Conservation (phyloP, 306 rosid genomes). For the Prunus kanzakura region DNA sequence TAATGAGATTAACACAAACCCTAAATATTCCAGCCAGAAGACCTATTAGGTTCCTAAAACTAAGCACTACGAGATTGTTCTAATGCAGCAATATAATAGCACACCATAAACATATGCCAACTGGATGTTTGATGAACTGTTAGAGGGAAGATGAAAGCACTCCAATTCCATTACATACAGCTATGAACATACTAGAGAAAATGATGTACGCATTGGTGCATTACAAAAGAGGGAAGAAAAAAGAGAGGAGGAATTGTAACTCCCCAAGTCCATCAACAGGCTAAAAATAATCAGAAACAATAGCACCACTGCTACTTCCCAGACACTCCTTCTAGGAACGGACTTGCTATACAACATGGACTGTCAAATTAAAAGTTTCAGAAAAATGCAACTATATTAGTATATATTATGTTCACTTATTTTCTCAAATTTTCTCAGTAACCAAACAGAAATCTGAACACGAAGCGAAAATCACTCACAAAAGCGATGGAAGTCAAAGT, state of each 20-base stretch:
- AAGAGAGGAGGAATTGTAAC: not conserved
- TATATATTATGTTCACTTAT: not conserved
- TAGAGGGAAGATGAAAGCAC: not conserved
- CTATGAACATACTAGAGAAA: not conserved
- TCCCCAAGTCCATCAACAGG: not conserved
- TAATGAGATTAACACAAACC: not conserved
- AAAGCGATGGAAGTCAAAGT: not conserved
- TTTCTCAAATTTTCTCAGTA: constrained; percentile 3
- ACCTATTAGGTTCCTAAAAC: not conserved
- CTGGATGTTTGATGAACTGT: not conserved
- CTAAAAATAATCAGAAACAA: not conserved
- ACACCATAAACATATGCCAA: not conserved
- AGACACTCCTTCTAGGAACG: not conserved
- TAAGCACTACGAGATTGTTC: not conserved
- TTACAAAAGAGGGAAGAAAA: not conserved
- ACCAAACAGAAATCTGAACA: constrained; percentile 3
- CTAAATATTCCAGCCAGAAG: not conserved
- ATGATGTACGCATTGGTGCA: not conserved
- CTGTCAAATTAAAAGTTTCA: not conserved
- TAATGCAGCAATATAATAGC: not conserved
- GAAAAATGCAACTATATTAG: not conserved
- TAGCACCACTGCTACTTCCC: not conserved
- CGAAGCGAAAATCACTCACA: not conserved
- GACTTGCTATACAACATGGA: not conserved
- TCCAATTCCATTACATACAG: not conserved